Percentiles rank a stretch among this genome's conserved stretches.
Evolutionary conservation across 139 green algal species (phyloP).

Genomic region (Limnomonas spitsbergensis): DNA sequence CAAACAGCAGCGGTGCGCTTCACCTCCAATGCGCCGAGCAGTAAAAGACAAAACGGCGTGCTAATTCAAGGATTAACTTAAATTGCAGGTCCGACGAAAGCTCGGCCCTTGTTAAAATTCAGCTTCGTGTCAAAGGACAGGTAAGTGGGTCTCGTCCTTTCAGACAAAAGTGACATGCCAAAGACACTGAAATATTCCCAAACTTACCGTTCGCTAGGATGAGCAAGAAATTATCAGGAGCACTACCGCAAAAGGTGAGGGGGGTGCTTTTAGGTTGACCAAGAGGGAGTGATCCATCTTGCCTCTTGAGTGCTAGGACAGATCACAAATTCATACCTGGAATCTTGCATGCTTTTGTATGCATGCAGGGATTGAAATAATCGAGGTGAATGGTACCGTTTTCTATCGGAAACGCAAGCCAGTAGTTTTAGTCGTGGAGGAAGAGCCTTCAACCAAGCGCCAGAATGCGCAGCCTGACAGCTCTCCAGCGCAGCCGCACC

Average conservation of each 20-base stretch:
- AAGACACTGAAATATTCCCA: too few relatives aligned
- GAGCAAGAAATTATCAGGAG: not conserved
- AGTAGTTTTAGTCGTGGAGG: too few relatives aligned
- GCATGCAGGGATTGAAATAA: slow-evolving; percentile 6
- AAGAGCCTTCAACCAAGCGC: too few relatives aligned
- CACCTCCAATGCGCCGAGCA: too few relatives aligned
- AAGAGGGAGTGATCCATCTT: not conserved
- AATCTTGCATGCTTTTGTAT: not conserved
- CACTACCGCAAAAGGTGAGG: not conserved
- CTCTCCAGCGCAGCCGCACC: not conserved
- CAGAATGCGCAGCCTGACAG: not conserved
- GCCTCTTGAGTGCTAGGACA: not conserved
- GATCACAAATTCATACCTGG: not conserved
- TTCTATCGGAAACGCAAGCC: slow-evolving; percentile 13
- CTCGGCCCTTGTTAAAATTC: slow-evolving; percentile 8
- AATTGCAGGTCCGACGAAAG: not conserved
- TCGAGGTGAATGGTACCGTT: not conserved
- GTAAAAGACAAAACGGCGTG: too few relatives aligned
- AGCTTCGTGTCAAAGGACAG: slow-evolving; percentile 9
- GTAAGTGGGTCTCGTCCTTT: not conserved
- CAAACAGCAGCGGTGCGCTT: not conserved
- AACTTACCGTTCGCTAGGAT: not conserved
- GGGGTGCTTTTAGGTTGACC: too few relatives aligned
- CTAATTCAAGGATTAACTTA: too few relatives aligned
- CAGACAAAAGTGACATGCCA: not conserved